Evolutionary conservation across 2,329 filamentous ascomycete species (phyloP), one percentile per base, ranked within the genome.

Genomic region (Paracamarosporium sp.): DNA sequence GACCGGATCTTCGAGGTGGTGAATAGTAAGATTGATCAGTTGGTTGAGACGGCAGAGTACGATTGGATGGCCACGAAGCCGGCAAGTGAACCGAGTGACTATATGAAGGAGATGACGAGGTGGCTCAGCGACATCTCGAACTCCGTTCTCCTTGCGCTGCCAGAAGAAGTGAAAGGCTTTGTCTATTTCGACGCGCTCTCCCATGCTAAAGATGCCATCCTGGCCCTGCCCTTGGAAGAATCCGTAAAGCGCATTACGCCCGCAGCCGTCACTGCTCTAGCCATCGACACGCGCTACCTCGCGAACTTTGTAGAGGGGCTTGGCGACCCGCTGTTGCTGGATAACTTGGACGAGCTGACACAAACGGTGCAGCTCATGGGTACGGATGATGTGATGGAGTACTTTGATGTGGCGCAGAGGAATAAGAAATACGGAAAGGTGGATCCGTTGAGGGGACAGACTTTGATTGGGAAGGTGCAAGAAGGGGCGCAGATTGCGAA

Each of bases 1-100:
- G 97, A 97, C 79, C 90, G 96, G 31, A 98, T 99, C 56, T 99
- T 99, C 72, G 96, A 99, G 78, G 85, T 99, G 0, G 95, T 99
- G 62, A 98, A 99, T 79, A 96, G 91, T 56, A 99, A 99, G 81
- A 98, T 99, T 68, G 94, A 98, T 71, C 95, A 99, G 73, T 85
- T 99, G 11, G 91, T 99, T 53, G 94, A 97, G 68, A 98, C 93
- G 0, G 94, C 95, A 30, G 95, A 99, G 78, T 99, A 99, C 73
- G 92, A 98, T 75, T 99, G 95, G 85, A 86, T 85, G 76, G 82
- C 85, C 7, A 81, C 84, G 4, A 86, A 83, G 6, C 80, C 86
- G 24, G 86, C 89, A 17, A 81, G 82, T 0, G 90, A 95, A 67
- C 91, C 93, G 1, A 95, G 90, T 75, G 93, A 89, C 65, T 99